Base-by-base conservation (phyloP, 2,329 filamentous ascomycete species). In the Claviceps quebecensis region DNA sequence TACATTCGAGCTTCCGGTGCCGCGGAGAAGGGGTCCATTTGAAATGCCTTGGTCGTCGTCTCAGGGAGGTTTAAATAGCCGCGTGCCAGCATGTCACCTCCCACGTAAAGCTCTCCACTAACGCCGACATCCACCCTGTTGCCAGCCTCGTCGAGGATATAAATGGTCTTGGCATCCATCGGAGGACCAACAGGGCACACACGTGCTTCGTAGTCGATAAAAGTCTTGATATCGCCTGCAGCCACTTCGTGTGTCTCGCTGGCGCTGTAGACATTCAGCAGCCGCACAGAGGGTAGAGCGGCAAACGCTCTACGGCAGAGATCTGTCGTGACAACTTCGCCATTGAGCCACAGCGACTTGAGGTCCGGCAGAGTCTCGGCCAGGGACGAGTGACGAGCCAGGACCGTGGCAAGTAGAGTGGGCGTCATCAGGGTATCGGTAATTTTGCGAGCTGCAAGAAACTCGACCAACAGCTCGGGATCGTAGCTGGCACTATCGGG, bases 391-490 rank as follows among this genome's bases (percentile, higher is more conserved):
- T 88, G 81, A 44, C 84, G 76, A 1, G 84, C 75, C 17, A 91
- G 74, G 2, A 89, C 80, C 2, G 86, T 84, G 26, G 86, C 81
- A 45, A 91, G 72, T 14, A 91, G 74, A 0, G 86, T 90, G 0
- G 86, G 86, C 0, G 86, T 90, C 84, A 90, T 90, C 50, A 91
- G 74, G 16, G 86, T 90, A 63, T 91, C 86, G 16, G 85, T 89
- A 58, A 89, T 79, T 51, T 73, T 72, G 61, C 81, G 81, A 16
- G 75, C 68, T 0, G 78, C 70, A 11, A 91, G 76, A 23, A 88
- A 68, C 55, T 87, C 82, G 26, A 89, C 83, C 26, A 91, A 76
- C 47, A 82, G 78, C 37, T 80, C 77, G 0, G 86, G 86, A 56
- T 91, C 86, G 59, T 89, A 90, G 67, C 85, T 89, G 38, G 75